A percentile compares a stretch with the other conserved stretches of the same genome.
These are phyloP conservation scores for Paspalum vaginatum DNA, from an alignment of 176 grass and related monocot species.

Conservation along the genomic window DNA sequence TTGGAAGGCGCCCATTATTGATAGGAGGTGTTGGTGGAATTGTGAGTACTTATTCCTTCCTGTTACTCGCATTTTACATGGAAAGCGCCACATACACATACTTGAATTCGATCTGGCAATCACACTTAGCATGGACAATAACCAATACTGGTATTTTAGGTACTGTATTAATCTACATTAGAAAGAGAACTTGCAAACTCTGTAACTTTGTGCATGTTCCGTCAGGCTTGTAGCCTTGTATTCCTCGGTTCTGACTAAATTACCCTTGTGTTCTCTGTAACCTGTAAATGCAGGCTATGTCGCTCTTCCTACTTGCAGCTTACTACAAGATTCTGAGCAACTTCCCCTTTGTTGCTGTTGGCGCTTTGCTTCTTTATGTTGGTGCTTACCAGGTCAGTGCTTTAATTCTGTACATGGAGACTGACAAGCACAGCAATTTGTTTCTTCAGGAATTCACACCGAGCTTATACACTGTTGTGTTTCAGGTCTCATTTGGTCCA, in stretches of 20 bases:
- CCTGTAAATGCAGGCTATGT: constrained; percentile 65
- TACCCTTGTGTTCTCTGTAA: constrained; percentile 13
- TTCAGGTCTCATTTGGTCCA: constrained; percentile 94
- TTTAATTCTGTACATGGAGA: constrained; percentile 33
- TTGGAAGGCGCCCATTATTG: constrained; percentile 87
- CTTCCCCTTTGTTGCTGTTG: constrained; percentile 80
- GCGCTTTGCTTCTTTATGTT: constrained; percentile 93
- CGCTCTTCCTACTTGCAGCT: constrained; percentile 86
- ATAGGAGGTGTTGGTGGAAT: constrained; percentile 94
- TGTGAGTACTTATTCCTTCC: constrained; percentile 51
- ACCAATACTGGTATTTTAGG: background rate
- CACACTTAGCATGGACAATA: background rate
- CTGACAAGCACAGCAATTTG: background rate
- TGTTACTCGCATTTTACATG: constrained; percentile 5
- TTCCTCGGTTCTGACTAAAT: constrained; percentile 34
- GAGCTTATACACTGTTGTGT: constrained; percentile 28
- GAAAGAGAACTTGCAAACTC: background rate
- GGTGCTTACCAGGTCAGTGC: constrained; percentile 81
- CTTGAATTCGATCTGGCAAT: constrained; percentile 7
- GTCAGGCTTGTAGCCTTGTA: constrained; percentile 9
- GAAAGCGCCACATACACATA: background rate
- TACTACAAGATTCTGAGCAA: constrained; percentile 85
- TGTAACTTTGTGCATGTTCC: constrained; percentile 14
- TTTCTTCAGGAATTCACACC: constrained; percentile 5
- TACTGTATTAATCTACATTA: background rate